Percentiles rank a stretch among this genome's conserved stretches.
Evolutionary conservation across 2,329 filamentous ascomycete species (phyloP).

Genomic region (Diaporthe citri): DNA sequence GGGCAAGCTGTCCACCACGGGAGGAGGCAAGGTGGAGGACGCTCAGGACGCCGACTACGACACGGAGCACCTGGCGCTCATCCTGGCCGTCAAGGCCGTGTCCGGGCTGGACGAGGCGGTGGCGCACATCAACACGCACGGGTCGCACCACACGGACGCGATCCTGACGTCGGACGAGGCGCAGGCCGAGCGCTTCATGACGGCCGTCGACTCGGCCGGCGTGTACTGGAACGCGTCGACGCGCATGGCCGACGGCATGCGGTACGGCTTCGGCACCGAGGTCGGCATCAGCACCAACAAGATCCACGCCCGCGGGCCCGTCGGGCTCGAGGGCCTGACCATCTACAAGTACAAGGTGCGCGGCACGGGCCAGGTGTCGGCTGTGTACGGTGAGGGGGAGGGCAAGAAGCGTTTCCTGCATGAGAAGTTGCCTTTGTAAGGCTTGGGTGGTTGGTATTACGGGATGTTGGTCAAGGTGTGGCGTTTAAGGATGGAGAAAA

Average conservation of each 20-base stretch:
- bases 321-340: conserved; percentile 92
- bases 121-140: conserved; percentile 90
- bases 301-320: conserved; percentile 93
- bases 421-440: conserved; percentile 62
- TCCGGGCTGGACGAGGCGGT: conserved; percentile 78
- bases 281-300: conserved; percentile 99
- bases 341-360: conserved; percentile 97
- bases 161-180: conserved; percentile 81
- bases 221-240: conserved; percentile 98
- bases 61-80: conserved; percentile 90
- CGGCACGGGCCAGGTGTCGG: conserved; percentile 85
- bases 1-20: conserved; percentile 55
- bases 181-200: conserved; percentile 85
- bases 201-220: conserved; percentile 86
- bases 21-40: conserved; percentile 68
- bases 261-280: conserved; percentile 97
- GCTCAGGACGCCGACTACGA: conserved; percentile 80
- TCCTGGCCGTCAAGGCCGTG: conserved; percentile 86
- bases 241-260: conserved; percentile 94
- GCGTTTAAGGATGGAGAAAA: conserved; percentile 27
- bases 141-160: conserved; percentile 93
- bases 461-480: neutral
- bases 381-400: conserved; percentile 77
- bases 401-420: conserved; percentile 72
- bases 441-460: no score